Base-by-base conservation (phyloP, 352 stramenopile genomes). In the Phytophthora sojae region DNA sequence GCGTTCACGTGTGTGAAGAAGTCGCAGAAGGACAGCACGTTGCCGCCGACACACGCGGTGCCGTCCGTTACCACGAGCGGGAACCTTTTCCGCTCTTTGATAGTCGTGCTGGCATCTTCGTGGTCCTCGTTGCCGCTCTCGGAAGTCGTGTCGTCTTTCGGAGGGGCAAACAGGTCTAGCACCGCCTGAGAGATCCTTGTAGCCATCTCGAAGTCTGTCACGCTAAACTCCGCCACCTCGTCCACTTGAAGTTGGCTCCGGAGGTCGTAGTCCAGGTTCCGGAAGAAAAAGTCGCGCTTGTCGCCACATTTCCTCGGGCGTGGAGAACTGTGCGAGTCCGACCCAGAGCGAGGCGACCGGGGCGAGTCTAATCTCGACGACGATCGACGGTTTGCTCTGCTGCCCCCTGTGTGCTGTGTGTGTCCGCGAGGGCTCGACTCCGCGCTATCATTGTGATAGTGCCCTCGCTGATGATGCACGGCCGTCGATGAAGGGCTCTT, bases 231-330 rank as follows among this genome's bases (percentile, higher is more conserved):
- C 1, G 86, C 86, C 14, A 95, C 86, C 19, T 95, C 76, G 62
- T 95, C 88, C 30, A 95, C 87, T 63, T 93, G 88, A 23, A 95
- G 60, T 32, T 82, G 72, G 42, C 67, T 89, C 15, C 88, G 85
- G 8, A 85, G 75, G n/a, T 90, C 84, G 14, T 82, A 90, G 6
- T 90, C 69, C 49, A 95, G 67, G 35, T 92, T 90, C 2, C 88
- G 81, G 57, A 95, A 95, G 64, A 95, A 92, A 63, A 94, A 95
- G 57, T 94, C 86, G 37, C 88, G 85, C 69, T 95, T 95, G 73
- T 95, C 88, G 9, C 85, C 85, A 64, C 86, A 92, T 56, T 93
- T 93, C 35, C 52, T 67, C 39, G 61, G 50, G 21, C 67, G 61
- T 8, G 71, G 73, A 1, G 74, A 77, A 12, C 66, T 66, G 14